Conservation (phyloP, 129 eudicot genomes). For the Tagetes patula region DNA sequence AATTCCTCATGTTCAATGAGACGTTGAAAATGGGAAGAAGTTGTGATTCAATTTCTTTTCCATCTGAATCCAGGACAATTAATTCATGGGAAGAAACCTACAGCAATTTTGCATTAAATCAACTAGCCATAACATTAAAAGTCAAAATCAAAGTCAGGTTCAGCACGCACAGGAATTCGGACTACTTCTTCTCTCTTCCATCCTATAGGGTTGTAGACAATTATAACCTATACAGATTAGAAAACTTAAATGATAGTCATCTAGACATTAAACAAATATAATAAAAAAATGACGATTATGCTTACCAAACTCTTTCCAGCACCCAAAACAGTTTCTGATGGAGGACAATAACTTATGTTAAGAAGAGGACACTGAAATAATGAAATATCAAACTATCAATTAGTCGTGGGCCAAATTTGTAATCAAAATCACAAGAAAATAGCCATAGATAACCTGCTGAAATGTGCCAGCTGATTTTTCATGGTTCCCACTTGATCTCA, state of each 20-base stretch:
- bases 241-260: constrained; percentile 18
- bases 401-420: constrained; percentile 18
- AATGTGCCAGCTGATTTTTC: constrained; percentile 42
- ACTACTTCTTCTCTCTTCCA: constrained; percentile 95
- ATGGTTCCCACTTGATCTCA: constrained; percentile 30
- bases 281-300: constrained; percentile 5
- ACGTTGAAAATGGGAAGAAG: constrained; percentile 65
- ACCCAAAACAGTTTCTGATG: constrained; percentile 74
- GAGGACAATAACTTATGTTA: constrained; percentile 85
- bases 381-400: constrained; percentile 33
- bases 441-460: constrained; percentile 58
- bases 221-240: constrained; percentile 49
- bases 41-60: constrained; percentile 76
- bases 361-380: constrained; percentile 96
- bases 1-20: constrained; percentile 49
- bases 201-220: constrained; percentile 85
- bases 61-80: constrained; percentile 68
- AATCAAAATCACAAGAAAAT: constrained; percentile 16
- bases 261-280: neutral
- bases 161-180: constrained; percentile 82
- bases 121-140: constrained; percentile 11
- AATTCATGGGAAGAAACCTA: constrained; percentile 68
- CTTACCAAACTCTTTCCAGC: constrained; percentile 74
- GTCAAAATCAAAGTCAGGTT: constrained; percentile 2
- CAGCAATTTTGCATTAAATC: constrained; percentile 10